Evolutionary conservation across 1,284 basidiomycete genomes (phyloP).

Genomic region (Pseudozyma thailandica): DNA sequence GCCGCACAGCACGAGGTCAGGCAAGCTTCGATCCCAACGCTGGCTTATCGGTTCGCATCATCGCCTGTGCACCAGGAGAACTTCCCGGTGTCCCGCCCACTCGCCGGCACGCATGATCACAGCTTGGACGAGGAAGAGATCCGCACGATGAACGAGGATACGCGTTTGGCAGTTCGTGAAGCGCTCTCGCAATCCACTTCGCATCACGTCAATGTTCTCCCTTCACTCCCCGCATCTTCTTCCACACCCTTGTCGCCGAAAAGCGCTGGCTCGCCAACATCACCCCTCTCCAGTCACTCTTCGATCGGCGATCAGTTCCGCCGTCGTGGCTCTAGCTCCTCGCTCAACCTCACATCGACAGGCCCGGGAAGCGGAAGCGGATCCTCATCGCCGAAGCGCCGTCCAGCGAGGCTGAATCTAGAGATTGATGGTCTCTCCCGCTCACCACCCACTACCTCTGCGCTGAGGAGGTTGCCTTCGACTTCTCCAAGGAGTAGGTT

Average conservation of each 20-base stretch:
- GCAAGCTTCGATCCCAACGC: constrained; percentile 3
- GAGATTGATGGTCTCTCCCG: constrained; percentile 18
- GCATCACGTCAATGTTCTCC: constrained; percentile 17
- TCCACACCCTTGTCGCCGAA: constrained; percentile 19
- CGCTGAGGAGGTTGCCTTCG: constrained; percentile 13
- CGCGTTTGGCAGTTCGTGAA: constrained; percentile 38
- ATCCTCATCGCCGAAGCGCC: constrained; percentile 22
- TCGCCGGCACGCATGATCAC: constrained; percentile 26
- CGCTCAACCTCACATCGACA: constrained; percentile 17
- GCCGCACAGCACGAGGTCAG: background rate
- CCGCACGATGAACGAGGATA: constrained; percentile 44
- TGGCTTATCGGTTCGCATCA: constrained; percentile 20
- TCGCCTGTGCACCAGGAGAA: constrained; percentile 13
- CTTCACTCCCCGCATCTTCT: constrained; percentile 1
- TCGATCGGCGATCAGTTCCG: constrained; percentile 21
- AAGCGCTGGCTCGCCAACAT: constrained; percentile 20
- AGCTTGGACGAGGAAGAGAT: constrained; percentile 39
- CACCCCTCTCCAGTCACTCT: constrained; percentile 28
- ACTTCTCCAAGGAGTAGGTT: constrained; percentile 27
- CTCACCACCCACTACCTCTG: constrained; percentile 18
- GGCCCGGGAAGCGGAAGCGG: constrained; percentile 11
- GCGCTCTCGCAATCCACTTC: constrained; percentile 38
- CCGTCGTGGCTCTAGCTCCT: constrained; percentile 20
- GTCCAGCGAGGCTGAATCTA: constrained; percentile 22
- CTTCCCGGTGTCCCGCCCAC: constrained; percentile 3